phyloP scores from a whole-genome alignment of 352 stramenopile species.

The Globisporangium okanoganense region DNA sequence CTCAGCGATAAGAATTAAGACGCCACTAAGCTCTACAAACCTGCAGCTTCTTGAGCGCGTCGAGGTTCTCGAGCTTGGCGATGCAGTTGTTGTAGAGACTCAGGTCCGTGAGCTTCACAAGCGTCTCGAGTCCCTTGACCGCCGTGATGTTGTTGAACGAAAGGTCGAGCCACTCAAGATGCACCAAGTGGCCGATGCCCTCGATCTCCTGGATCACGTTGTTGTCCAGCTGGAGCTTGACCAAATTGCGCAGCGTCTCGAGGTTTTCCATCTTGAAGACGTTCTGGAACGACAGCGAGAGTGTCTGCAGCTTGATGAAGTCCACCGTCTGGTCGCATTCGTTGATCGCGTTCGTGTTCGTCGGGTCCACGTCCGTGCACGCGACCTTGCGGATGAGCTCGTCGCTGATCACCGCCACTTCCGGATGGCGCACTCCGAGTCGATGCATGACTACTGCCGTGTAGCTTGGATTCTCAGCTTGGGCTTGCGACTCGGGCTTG shows the following conservation, averaged over 20 bases:
- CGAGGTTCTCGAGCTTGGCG: conserved; percentile 88
- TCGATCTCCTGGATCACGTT: conserved; percentile 93
- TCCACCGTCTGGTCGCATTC: conserved; percentile 60
- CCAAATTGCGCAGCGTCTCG: conserved; percentile 83
- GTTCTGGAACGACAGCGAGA: conserved; percentile 92
- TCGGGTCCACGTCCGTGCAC: conserved; percentile 49
- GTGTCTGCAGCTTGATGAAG: conserved; percentile 66
- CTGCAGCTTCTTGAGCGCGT: conserved; percentile 86
- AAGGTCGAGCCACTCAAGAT: conserved; percentile 92
- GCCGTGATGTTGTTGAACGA: conserved; percentile 93
- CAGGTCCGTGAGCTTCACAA: conserved; percentile 89
- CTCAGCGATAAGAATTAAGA: no score
- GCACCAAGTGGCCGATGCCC: conserved; percentile 78
- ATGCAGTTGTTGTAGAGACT: conserved; percentile 95
- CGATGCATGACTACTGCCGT: conserved; percentile 45
- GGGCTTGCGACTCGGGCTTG: neutral
- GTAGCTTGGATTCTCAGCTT: conserved; percentile 1
- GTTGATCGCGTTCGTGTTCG: conserved; percentile 73
- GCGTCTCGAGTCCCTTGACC: conserved; percentile 90
- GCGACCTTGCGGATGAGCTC: conserved; percentile 72
- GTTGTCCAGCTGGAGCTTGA: conserved; percentile 93
- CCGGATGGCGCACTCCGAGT: conserved; percentile 63
- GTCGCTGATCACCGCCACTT: conserved; percentile 79
- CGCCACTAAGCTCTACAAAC: conserved; percentile 12
- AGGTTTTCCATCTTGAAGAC: conserved; percentile 94